Conservation (phyloP, 371 early-diverging fungal genomes). For the Fennellomyces sp. region DNA sequence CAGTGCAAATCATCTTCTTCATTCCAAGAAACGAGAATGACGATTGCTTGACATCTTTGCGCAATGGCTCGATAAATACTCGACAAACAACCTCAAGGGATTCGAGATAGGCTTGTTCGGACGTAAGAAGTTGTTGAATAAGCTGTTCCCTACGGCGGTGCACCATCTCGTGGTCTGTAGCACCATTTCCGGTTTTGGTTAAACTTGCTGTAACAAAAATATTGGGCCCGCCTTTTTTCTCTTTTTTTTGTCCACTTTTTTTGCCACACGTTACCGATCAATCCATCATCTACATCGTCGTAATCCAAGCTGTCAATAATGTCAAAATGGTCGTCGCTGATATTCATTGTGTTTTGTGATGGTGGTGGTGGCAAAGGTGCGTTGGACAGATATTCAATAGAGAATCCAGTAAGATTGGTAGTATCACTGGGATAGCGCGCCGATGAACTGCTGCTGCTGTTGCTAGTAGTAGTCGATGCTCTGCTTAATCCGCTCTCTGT, state of each 20-base stretch:
- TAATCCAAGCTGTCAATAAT: conserved; percentile 45
- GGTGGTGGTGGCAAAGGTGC: conserved; percentile 12
- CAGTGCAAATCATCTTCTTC: conserved; percentile 47
- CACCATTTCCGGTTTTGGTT: conserved; percentile 5
- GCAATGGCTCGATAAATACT: conserved; percentile 32
- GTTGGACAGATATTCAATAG: conserved; percentile 5
- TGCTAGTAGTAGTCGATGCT: conserved; percentile 12
- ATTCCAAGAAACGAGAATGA: conserved; percentile 38
- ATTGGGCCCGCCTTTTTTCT: not conserved
- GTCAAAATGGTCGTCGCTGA: conserved; percentile 33
- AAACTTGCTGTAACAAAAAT: not conserved
- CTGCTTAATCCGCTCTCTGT: conserved; percentile 7
- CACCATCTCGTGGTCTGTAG: conserved; percentile 39
- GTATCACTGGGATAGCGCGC: conserved; percentile 12
- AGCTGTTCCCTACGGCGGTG: conserved; percentile 41
- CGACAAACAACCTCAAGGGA: conserved; percentile 20
- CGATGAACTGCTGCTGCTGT: conserved; percentile 1
- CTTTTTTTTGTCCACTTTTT: not conserved
- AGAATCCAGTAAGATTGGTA: conserved; percentile 2
- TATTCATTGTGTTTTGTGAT: not conserved
- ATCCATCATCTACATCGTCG: conserved; percentile 44
- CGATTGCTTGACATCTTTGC: conserved; percentile 31
- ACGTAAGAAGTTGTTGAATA: conserved; percentile 32
- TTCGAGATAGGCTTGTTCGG: conserved; percentile 38
- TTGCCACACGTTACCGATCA: conserved; percentile 32